These are phyloP conservation scores for Penicillium pulvis DNA, from an alignment of 495 filamentous ascomycete genomes.

Conservation along the genomic window DNA sequence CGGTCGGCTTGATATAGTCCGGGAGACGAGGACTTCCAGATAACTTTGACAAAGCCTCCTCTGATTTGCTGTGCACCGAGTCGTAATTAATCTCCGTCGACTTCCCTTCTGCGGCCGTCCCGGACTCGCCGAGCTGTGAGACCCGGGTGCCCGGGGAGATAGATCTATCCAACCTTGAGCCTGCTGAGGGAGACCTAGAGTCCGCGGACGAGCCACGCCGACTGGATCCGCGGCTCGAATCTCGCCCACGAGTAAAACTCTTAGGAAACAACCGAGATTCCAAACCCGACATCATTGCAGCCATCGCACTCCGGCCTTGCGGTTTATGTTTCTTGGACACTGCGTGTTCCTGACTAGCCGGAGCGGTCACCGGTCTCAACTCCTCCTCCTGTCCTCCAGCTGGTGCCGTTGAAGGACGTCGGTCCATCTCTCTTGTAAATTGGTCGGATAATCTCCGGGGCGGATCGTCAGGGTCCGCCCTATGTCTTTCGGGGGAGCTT, in stretches of 20 bases:
- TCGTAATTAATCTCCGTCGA: not conserved
- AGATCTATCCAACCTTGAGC: conserved; percentile 46
- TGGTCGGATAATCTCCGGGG: conserved; percentile 28
- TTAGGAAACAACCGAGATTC: conserved; percentile 37
- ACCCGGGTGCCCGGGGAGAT: conserved; percentile 54
- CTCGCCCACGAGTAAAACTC: conserved; percentile 42
- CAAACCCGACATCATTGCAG: conserved; percentile 44
- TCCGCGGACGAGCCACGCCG: conserved; percentile 55
- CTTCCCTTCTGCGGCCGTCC: not conserved
- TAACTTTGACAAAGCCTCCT: conserved; percentile 60
- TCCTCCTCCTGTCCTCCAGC: conserved; percentile 9
- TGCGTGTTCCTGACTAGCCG: conserved; percentile 15
- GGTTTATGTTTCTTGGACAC: conserved; percentile 25
- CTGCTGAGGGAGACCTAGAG: conserved; percentile 59
- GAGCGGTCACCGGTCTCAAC: conserved; percentile 20
- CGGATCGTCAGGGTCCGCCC: conserved; percentile 12
- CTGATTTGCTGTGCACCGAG: conserved; percentile 61
- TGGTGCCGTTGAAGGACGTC: conserved; percentile 1
- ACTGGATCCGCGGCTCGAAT: conserved; percentile 50
- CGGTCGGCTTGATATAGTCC: conserved; percentile 42
- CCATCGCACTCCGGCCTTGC: conserved; percentile 35
- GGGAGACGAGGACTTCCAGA: conserved; percentile 50
- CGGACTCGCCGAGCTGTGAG: not conserved
- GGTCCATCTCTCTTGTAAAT: conserved; percentile 12
- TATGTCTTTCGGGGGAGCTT: conserved; percentile 27